These are phyloP conservation scores for Pythium dissotocum DNA, from an alignment of 352 stramenopile genomes.

Conservation along the genomic window DNA sequence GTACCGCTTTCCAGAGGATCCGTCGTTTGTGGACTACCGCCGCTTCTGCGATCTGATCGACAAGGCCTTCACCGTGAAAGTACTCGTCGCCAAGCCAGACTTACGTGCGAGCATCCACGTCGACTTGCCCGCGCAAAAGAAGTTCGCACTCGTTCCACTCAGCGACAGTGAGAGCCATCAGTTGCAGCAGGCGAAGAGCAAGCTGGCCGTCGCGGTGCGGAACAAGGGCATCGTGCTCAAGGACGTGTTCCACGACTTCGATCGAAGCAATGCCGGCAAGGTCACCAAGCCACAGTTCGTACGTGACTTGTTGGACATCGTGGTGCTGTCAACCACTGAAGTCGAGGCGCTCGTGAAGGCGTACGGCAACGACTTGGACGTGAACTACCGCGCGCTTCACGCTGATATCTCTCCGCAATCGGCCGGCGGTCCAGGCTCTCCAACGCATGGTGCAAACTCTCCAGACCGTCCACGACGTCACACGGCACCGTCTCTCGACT, in stretches of 20 bases:
- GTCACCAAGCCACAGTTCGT: constrained; percentile 83
- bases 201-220: constrained; percentile 62
- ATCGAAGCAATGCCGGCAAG: constrained; percentile 81
- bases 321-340: constrained; percentile 51
- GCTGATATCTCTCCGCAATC: constrained; percentile 61
- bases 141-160: constrained; percentile 36
- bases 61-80: constrained; percentile 82
- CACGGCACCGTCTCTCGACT: constrained; percentile 29
- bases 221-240: constrained; percentile 86
- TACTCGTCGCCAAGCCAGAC: constrained; percentile 64
- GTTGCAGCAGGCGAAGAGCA: constrained; percentile 47
- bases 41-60: constrained; percentile 86
- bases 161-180: constrained; percentile 35
- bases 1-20: constrained; percentile 62
- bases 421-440: constrained; percentile 25
- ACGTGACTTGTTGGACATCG: constrained; percentile 65
- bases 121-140: constrained; percentile 35
- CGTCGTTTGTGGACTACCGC: constrained; percentile 73
- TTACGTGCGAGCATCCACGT: constrained; percentile 35
- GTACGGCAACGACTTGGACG: constrained; percentile 72
- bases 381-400: constrained; percentile 79
- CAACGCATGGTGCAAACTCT: constrained; percentile 35
- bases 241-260: constrained; percentile 87
- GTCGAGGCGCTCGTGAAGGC: constrained; percentile 64
- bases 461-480: constrained; percentile 55